Percentiles rank a stretch among this genome's conserved stretches.
Conservation (phyloP, 805 yeast genomes). For the Candida jianshihensis region DNA sequence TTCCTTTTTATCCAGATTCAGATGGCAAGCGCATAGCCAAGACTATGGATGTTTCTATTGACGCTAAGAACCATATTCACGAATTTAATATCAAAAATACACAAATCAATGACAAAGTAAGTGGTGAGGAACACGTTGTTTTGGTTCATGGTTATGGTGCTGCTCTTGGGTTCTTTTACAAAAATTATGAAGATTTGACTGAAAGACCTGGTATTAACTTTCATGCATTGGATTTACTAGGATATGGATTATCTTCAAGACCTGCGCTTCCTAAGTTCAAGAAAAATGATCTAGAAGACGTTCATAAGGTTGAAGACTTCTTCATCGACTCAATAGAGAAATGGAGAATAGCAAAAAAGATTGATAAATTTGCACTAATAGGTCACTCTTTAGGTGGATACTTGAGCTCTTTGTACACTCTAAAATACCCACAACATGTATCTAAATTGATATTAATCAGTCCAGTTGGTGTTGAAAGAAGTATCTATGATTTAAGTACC, state of each 20-base stretch:
- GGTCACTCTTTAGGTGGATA: constrained; percentile 76
- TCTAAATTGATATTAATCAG: constrained; percentile 49
- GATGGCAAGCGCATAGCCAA: constrained; percentile 41
- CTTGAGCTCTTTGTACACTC: constrained; percentile 50
- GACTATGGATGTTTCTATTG: constrained; percentile 49
- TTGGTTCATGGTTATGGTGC: constrained; percentile 86
- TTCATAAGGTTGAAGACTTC: constrained; percentile 25
- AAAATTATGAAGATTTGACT: constrained; percentile 49
- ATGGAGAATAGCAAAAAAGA: constrained; percentile 44
- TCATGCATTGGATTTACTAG: constrained; percentile 56
- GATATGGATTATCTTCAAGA: constrained; percentile 57
- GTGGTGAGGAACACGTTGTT: constrained; percentile 44
- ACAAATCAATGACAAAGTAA: constrained; percentile 16
- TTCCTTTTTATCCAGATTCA: constrained; percentile 53
- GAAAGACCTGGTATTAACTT: constrained; percentile 45
- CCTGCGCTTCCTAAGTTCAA: constrained; percentile 28
- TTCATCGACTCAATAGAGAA: constrained; percentile 44
- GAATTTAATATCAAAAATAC: constrained; percentile 60
- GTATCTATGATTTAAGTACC: constrained; percentile 26
- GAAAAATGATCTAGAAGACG: constrained; percentile 21
- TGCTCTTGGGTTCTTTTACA: constrained; percentile 66
- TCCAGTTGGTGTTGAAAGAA: constrained; percentile 70
- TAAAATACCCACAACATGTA: constrained; percentile 46
- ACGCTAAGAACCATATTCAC: constrained; percentile 47
- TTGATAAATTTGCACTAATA: constrained; percentile 48